Evolutionary conservation across 257 asterid genomes (phyloP), one percentile per base, ranked within the genome.

Genomic region (Ajuga chamaepitys): DNA sequence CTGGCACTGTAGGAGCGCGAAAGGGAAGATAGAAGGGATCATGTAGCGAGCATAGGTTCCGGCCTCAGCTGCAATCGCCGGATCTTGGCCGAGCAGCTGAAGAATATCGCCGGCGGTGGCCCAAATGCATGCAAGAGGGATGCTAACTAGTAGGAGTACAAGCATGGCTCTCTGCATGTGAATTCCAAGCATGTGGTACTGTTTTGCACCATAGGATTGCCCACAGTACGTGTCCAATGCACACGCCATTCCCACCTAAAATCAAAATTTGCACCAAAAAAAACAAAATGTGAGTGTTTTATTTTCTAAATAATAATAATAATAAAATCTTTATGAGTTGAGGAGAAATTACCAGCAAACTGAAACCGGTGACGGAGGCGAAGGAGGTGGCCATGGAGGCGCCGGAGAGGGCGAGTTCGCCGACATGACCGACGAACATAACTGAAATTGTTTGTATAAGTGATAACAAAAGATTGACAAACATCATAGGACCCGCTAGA

Each of bases 311-410:
- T n/a, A n/a, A n/a, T n/a, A n/a, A n/a, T n/a, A n/a, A n/a, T n/a
- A n/a, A n/a, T n/a, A n/a, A n/a, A n/a, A n/a, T n/a, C 4, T 30
- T 30, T 1, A 30, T 30, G 7, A 4, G 37, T 18, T 20, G 17
- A 9, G n/a, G n/a, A 8, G 4, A 38, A 38, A 20, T 59, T 9
- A 85, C 91, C 79, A 80, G 58, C 34, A 85, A 72, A 53, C 85
- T 76, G 73, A 80, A 78, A 17, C 89, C 89, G 4, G 87, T 81
- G 42, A 83, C 89, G 22, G 85, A 78, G 32, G 85, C 88, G 47
- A 85, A 85, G 16, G 88, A 82, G 70, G 92, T 80, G 74, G 92
- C 88, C 88, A 82, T 85, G 9, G 92, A 80, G 16, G 92, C 88
- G 32, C 92, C 92, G 26, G 92, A 80, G 30, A 85, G 88, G 44